Base-by-base conservation (phyloP, 2,329 filamentous ascomycete species). In the Sarocladium strictum region DNA sequence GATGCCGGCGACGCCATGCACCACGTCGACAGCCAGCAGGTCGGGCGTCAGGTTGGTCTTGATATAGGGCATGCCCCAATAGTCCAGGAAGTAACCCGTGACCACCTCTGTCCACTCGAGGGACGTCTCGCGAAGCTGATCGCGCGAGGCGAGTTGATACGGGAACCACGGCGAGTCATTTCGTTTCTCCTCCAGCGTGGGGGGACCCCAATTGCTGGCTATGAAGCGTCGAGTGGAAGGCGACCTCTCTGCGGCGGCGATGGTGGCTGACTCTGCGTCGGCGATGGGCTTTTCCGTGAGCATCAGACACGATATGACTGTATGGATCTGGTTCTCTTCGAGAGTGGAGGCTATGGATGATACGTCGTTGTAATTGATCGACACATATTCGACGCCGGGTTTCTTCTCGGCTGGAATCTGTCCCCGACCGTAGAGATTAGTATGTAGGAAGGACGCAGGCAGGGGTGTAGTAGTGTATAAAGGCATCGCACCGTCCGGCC, bases 61-160 rank as follows among this genome's bases (percentile, higher is more conserved):
- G 40, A 54, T 54, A n/a, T 43, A 24, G 23, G 47, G 47, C 47
- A 51, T 51, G 10, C 47, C 47, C 69, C 72, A 77, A 59, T 75
- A 76, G 57, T 78, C 75, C 59, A 76, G 65, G 59, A 78, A 76
- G 55, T 69, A 73, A 3, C 75, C 75, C 21, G 66, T 72, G 29
- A 66, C 56, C 11, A 41, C 17, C 9, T 15, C 27, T 14, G 47
- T 51, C 47, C 47, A 51, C 15, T 51, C 47, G 7, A 51, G 47
- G 3, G 47, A 33, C 21, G 47, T 51, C 27, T 12, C 15, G 17
- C 47, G 47, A 10, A 51, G 47, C 15, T 23, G 47, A 3, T 33
- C 29, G 27, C 47, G 47, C 17, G 35, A 7, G 15, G n/a, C 15
- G 17, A 51, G 29, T 17, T 51, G 47, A 17, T 51, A 23, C 17